Base-by-base conservation (phyloP, 129 eudicot genomes). In the Silybum marianum region DNA sequence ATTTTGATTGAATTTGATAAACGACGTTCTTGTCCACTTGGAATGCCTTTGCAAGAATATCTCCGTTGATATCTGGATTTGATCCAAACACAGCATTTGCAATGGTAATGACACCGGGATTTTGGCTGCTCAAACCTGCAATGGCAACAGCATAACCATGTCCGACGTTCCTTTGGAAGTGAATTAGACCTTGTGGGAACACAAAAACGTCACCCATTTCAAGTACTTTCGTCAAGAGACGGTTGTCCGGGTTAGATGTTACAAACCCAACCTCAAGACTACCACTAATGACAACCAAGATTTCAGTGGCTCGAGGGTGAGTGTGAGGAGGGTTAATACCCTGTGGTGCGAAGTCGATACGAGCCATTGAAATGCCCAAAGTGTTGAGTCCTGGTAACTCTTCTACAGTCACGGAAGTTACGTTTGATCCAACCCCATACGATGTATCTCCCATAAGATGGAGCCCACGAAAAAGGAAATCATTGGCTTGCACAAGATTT, bases 161-260 rank as follows among this genome's bases (percentile, higher is more conserved):
- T 9, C 48, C 88, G 0, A 42, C 36, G 21, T 87, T 87, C 21
- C 84, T 34, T 32, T 87, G 90, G 54, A 81, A 87, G 77, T 88
- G 90, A 44, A 88, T 75, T 51, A 88, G 84, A 30, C 88, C 84
- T 78, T 81, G 23, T 0, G 90, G 90, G 46, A 88, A 88, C 72
- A 88, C 88, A 9, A 88, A 88, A 54, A 84, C 88, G 28, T 88
- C 88, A 6, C 90, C 90, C 65, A 70, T 73, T 3, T 79, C 48
- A 21, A 88, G 88, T n/a, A 36, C 48, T 54, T 84, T 88, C 0
- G 86, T 69, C 12, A 84, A 42, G 23, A 88, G 88, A 32, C 81
- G 58, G 72, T 88, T 88, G 48, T 73, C 80, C 0, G 90, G 82
- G 84, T 84, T 87, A 14, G 90, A 87, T 11, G 88, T 81, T 9